A percentile compares a stretch with the other conserved stretches of the same genome.
Conservation (phyloP, 31 red algal genomes). For the Endocladia muricata region DNA sequence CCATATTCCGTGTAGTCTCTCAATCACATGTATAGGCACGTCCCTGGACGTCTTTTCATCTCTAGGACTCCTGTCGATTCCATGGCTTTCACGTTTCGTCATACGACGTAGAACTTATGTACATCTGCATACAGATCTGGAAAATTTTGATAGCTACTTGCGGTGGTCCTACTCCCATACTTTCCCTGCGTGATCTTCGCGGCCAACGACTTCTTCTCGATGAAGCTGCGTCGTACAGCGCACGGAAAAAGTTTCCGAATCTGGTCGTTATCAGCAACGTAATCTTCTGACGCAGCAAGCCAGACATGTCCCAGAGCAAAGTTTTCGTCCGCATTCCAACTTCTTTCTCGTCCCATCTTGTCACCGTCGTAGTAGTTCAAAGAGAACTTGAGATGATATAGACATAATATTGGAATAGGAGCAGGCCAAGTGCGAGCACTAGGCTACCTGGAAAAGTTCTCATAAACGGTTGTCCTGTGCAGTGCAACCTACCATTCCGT, state of each 20-base stretch:
- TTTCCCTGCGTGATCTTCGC: background rate
- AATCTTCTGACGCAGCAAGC: background rate
- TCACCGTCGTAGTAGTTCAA: too few relatives aligned
- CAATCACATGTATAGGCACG: background rate
- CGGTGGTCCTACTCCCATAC: background rate
- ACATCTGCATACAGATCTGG: background rate
- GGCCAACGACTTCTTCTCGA: background rate
- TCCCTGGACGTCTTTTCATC: background rate
- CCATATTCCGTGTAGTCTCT: background rate
- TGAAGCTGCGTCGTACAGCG: background rate
- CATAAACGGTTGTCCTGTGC: too few relatives aligned
- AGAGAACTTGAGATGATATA: too few relatives aligned
- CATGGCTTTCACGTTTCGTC: background rate
- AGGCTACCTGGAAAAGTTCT: too few relatives aligned
- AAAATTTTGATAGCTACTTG: background rate
- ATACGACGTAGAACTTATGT: background rate
- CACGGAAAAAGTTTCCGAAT: background rate
- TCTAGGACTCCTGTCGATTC: background rate
- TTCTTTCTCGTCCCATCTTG: background rate
- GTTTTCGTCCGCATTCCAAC: background rate
- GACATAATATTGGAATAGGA: too few relatives aligned
- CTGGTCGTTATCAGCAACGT: background rate
- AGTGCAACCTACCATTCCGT: too few relatives aligned
- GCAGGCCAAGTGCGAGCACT: too few relatives aligned
- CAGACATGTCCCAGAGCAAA: background rate